Conservation (phyloP, 2,329 filamentous ascomycete species). For the Paramyrothecium roridum region DNA sequence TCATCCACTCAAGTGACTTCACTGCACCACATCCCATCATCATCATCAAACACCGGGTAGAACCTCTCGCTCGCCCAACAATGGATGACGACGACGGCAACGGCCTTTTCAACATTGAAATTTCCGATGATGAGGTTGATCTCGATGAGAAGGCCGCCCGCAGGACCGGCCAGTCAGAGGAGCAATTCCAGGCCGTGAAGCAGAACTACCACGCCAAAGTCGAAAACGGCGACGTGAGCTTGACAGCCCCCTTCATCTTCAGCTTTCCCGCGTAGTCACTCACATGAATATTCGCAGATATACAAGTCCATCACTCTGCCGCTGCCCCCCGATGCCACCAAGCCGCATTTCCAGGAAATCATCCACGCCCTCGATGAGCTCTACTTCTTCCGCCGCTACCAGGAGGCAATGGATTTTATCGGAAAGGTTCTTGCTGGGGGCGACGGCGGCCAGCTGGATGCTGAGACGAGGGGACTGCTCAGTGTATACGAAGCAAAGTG, state of each 20-base stretch:
- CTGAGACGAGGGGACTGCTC: neutral
- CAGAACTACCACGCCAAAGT: constrained; percentile 43
- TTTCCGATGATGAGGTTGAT: constrained; percentile 31
- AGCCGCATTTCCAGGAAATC: constrained; percentile 46
- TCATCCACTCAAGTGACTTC: too few relatives aligned
- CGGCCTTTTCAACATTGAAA: constrained; percentile 24
- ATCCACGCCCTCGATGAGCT: constrained; percentile 56
- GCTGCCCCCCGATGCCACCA: constrained; percentile 31
- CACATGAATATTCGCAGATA: constrained; percentile 30
- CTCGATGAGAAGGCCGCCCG: constrained; percentile 25
- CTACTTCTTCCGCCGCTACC: constrained; percentile 49
- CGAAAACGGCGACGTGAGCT: constrained; percentile 53
- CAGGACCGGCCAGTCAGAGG: constrained; percentile 45
- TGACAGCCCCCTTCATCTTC: neutral
- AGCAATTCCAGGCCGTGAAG: constrained; percentile 44
- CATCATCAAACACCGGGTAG: too few relatives aligned
- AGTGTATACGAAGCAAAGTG: neutral
- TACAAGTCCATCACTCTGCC: constrained; percentile 39
- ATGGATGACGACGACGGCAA: constrained; percentile 12
- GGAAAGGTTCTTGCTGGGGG: constrained; percentile 14
- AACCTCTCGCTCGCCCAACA: too few relatives aligned
- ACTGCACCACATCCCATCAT: too few relatives aligned
- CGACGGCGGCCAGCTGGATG: neutral
- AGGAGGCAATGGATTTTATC: constrained; percentile 41
- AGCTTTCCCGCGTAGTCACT: neutral